Evolutionary conservation across 2,329 filamentous ascomycete genomes (phyloP).

Genomic region (Diplocarpon rosae): DNA sequence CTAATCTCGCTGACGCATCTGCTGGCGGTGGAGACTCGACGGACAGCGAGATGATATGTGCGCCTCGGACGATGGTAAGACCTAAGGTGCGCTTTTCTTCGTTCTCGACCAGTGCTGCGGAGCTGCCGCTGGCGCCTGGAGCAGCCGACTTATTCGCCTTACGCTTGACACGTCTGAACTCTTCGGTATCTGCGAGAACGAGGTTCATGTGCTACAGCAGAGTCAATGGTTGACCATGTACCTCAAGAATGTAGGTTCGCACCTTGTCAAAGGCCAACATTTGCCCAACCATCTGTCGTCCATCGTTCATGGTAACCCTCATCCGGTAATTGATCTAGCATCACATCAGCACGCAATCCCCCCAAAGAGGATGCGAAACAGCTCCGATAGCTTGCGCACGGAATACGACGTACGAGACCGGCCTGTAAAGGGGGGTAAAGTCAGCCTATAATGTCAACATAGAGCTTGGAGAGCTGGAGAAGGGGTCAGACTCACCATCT

Average conservation of each 20-base stretch:
- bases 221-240: slow-evolving; percentile 11
- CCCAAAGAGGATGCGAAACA: slow-evolving; percentile 12
- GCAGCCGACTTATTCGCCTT: slow-evolving; percentile 60
- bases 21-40: slow-evolving; percentile 93
- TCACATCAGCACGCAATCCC: slow-evolving; percentile 14
- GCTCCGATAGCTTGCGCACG: slow-evolving; percentile 25
- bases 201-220: slow-evolving; percentile 85
- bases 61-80: slow-evolving; percentile 85
- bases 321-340: slow-evolving; percentile 96
- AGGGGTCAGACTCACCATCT: slow-evolving; percentile 71
- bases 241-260: slow-evolving; percentile 11
- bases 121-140: slow-evolving; percentile 41
- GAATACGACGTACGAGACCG: slow-evolving; percentile 52
- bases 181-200: slow-evolving; percentile 95
- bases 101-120: slow-evolving; percentile 63
- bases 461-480: slow-evolving; percentile 32
- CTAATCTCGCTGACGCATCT: slow-evolving; percentile 82
- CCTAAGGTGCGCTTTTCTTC: slow-evolving; percentile 98
- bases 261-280: slow-evolving; percentile 99
- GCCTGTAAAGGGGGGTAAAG: slow-evolving; percentile 45
- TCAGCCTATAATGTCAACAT: slow-evolving; percentile 50
- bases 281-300: slow-evolving; percentile 91
- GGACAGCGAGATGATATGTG: slow-evolving; percentile 87
- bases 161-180: slow-evolving; percentile 85
- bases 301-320: slow-evolving; percentile 91